These are phyloP conservation scores for Bothriochloa decipiens DNA, from an alignment of 176 grass and related monocot species.

Conservation along the genomic window DNA sequence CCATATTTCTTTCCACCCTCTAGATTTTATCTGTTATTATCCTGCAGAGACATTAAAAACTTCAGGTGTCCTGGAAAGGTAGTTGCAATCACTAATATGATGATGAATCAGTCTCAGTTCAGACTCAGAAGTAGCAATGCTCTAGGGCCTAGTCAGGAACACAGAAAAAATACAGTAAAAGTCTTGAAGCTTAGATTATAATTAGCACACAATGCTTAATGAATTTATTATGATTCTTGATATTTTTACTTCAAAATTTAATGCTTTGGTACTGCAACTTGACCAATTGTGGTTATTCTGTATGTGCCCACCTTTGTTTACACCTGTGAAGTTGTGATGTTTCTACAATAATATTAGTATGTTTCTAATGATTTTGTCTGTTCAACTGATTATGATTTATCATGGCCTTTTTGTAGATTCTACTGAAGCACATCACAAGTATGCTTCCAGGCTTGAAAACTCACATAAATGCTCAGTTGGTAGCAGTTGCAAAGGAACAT, in stretches of 20 bases:
- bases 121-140: not conserved
- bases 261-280: not conserved
- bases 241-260: not conserved
- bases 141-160: not conserved
- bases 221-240: not conserved
- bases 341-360: conserved; percentile 19
- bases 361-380: conserved; percentile 36
- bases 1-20: conserved; percentile 8
- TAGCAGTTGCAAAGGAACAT: conserved; percentile 85
- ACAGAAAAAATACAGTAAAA: not conserved
- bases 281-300: not conserved
- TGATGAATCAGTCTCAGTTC: conserved; percentile 9
- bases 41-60: not conserved
- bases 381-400: conserved; percentile 19
- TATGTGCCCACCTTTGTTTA: not conserved
- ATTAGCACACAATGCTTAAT: not conserved
- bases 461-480: conserved; percentile 76
- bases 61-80: conserved; percentile 1
- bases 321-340: not conserved
- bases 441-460: conserved; percentile 93
- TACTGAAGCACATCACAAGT: conserved; percentile 80
- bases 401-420: conserved; percentile 63
- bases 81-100: not conserved
- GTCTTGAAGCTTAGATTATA: not conserved
- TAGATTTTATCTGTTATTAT: conserved; percentile 26